phyloP scores from a whole-genome alignment of 345 rosid genomes.

The Gossypium ekmanianum region DNA sequence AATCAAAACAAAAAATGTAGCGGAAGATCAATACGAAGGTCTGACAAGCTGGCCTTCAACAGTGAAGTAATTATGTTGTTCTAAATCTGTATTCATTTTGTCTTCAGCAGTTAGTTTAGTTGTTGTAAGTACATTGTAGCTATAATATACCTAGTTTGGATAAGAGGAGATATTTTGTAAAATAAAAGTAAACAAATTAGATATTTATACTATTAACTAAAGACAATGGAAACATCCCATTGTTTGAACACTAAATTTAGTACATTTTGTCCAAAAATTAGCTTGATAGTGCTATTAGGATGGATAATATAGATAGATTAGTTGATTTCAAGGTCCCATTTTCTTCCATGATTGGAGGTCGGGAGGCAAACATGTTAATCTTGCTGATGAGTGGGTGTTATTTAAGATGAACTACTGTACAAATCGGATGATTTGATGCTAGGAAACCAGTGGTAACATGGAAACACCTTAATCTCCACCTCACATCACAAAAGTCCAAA shows the following conservation, averaged over 20 bases:
- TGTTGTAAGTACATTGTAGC: too few relatives aligned
- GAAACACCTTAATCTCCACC: slow-evolving; percentile 21
- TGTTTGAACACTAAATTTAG: background rate
- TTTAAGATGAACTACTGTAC: background rate
- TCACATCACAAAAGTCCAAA: slow-evolving; percentile 36
- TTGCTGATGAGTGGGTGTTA: background rate
- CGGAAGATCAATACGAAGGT: too few relatives aligned
- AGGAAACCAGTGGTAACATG: slow-evolving; percentile 2
- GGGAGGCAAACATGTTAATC: background rate
- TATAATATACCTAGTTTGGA: too few relatives aligned
- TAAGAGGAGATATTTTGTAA: too few relatives aligned
- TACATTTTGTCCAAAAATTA: background rate
- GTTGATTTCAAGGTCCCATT: background rate
- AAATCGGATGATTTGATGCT: background rate
- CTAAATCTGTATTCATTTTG: too few relatives aligned
- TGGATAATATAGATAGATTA: background rate
- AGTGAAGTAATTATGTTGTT: too few relatives aligned
- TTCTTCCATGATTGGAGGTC: background rate
- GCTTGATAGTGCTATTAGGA: background rate
- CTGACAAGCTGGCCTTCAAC: too few relatives aligned
- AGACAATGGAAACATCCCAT: background rate
- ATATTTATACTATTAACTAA: background rate
- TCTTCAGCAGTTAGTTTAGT: too few relatives aligned
- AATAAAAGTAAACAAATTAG: background rate
- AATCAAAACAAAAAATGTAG: too few relatives aligned